Percentiles rank a stretch among this genome's conserved stretches.
Conservation (phyloP, 202 grass and related monocot genomes). For the Zizania palustris region DNA sequence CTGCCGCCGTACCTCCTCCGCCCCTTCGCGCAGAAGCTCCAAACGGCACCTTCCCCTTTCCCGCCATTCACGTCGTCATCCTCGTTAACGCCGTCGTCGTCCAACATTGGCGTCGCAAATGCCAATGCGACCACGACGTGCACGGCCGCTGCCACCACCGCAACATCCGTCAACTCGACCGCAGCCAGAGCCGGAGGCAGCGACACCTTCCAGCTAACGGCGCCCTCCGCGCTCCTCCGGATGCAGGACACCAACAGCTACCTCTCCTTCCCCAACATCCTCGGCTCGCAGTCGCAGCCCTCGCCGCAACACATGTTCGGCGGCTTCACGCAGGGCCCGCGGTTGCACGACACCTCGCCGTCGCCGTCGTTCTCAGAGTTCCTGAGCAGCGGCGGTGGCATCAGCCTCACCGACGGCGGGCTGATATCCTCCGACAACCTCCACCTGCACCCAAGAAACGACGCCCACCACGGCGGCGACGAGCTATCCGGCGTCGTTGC, state of each 20-base stretch:
- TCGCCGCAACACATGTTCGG: slow-evolving; percentile 48
- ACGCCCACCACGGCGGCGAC: slow-evolving; percentile 51
- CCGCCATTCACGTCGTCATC: slow-evolving; percentile 42
- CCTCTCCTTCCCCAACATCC: slow-evolving; percentile 54
- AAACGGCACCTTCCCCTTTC: slow-evolving; percentile 31
- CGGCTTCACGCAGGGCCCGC: slow-evolving; percentile 29
- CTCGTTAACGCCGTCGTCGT: slow-evolving; percentile 28
- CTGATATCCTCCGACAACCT: slow-evolving; percentile 43
- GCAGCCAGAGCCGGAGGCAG: background rate
- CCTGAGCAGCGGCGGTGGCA: slow-evolving; percentile 23
- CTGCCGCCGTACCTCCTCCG: slow-evolving; percentile 79
- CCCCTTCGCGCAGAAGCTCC: slow-evolving; percentile 80
- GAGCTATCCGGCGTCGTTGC: slow-evolving; percentile 50
- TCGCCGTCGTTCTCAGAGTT: slow-evolving; percentile 45
- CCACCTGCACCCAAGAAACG: slow-evolving; percentile 42
- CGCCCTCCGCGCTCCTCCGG: slow-evolving; percentile 55
- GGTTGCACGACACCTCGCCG: slow-evolving; percentile 43
- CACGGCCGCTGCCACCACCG: slow-evolving; percentile 3
- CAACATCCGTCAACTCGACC: slow-evolving; percentile 31
- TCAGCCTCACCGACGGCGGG: slow-evolving; percentile 27
- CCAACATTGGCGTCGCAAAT: slow-evolving; percentile 48
- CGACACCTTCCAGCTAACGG: slow-evolving; percentile 49
- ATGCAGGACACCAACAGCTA: slow-evolving; percentile 60
- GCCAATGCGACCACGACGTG: slow-evolving; percentile 45
- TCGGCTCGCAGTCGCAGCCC: slow-evolving; percentile 38